These are phyloP conservation scores for Aspergillus tubingensis DNA, from an alignment of 2,329 filamentous ascomycete genomes.

Conservation along the genomic window DNA sequence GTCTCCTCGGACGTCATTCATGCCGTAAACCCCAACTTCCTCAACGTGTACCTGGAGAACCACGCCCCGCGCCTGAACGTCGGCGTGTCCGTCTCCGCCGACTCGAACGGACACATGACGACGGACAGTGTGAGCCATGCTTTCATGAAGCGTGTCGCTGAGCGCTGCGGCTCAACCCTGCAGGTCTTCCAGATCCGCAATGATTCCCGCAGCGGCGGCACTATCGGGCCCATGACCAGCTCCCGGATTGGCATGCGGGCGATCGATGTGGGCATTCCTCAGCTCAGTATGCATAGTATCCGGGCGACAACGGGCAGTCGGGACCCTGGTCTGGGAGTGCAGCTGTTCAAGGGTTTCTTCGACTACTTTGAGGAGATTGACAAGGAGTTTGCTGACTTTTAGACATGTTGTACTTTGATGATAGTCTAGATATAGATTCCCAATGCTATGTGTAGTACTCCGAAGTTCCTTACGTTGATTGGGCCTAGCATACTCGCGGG, in stretches of 20 bases:
- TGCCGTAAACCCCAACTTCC: slow-evolving; percentile 92
- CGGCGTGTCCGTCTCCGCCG: slow-evolving; percentile 75
- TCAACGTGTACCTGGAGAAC: slow-evolving; percentile 76
- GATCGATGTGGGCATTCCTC: slow-evolving; percentile 85
- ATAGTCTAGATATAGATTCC: too few relatives aligned
- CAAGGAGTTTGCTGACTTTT: slow-evolving; percentile 64
- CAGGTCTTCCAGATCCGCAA: slow-evolving; percentile 96
- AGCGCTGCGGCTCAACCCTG: slow-evolving; percentile 68
- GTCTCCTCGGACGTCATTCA: slow-evolving; percentile 92
- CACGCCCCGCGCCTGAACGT: slow-evolving; percentile 88
- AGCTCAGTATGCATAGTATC: slow-evolving; percentile 92
- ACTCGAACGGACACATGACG: slow-evolving; percentile 94
- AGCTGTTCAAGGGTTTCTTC: slow-evolving; percentile 86
- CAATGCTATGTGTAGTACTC: too few relatives aligned
- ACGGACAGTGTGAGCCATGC: slow-evolving; percentile 85
- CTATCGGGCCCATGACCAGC: slow-evolving; percentile 89
- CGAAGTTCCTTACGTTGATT: too few relatives aligned
- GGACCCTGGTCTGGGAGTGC: slow-evolving; percentile 84
- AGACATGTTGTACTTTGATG: too few relatives aligned
- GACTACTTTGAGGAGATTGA: slow-evolving; percentile 85
- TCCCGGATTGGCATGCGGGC: slow-evolving; percentile 77
- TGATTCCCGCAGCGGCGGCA: slow-evolving; percentile 84
- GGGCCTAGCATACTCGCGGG: too few relatives aligned
- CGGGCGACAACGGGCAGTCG: slow-evolving; percentile 81
- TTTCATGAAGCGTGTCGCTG: slow-evolving; percentile 75